Evolutionary conservation across 345 rosid species (phyloP).

Genomic region (Syzygium grande): DNA sequence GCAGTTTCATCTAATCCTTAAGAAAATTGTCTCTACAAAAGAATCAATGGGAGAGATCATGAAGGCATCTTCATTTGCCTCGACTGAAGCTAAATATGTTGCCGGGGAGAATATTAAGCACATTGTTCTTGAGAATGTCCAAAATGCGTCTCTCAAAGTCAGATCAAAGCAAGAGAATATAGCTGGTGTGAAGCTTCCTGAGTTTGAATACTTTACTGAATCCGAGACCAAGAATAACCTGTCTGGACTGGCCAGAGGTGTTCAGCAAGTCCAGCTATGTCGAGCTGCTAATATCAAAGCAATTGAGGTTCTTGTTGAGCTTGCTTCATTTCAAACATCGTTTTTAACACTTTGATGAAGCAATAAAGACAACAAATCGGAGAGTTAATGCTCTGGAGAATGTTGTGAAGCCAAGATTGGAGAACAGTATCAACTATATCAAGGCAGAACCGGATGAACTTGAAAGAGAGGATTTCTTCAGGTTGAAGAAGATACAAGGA

Average conservation of each 20-base stretch:
- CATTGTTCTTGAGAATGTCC: slow-evolving; percentile 7
- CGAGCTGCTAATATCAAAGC: slow-evolving; percentile 10
- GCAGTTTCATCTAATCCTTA: slow-evolving; percentile 8
- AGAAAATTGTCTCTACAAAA: slow-evolving; percentile 10
- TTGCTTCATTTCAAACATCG: slow-evolving; percentile 10
- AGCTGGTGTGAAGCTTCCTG: slow-evolving; percentile 13
- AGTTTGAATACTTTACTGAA: slow-evolving; percentile 5
- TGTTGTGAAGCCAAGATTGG: slow-evolving; percentile 12
- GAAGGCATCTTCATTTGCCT: slow-evolving; percentile 8
- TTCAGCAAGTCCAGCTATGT: slow-evolving; percentile 6
- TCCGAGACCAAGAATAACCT: slow-evolving; percentile 10
- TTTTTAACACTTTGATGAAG: slow-evolving; percentile 11
- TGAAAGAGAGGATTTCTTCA: slow-evolving; percentile 12
- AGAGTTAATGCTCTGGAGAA: slow-evolving; percentile 12
- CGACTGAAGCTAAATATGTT: slow-evolving; percentile 9
- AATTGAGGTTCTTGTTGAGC: slow-evolving; percentile 10
- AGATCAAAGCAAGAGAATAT: slow-evolving; percentile 6
- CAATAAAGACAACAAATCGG: slow-evolving; percentile 12
- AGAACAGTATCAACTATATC: slow-evolving; percentile 8
- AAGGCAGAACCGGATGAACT: slow-evolving; percentile 10
- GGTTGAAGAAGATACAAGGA: slow-evolving; percentile 14
- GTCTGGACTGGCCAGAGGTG: slow-evolving; percentile 9
- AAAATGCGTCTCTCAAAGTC: slow-evolving; percentile 7
- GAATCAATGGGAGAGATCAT: slow-evolving; percentile 13
- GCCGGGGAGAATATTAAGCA: slow-evolving; percentile 13